phyloP scores from a whole-genome alignment of 768 basidiomycete genomes.

The Mycena maculata region DNA sequence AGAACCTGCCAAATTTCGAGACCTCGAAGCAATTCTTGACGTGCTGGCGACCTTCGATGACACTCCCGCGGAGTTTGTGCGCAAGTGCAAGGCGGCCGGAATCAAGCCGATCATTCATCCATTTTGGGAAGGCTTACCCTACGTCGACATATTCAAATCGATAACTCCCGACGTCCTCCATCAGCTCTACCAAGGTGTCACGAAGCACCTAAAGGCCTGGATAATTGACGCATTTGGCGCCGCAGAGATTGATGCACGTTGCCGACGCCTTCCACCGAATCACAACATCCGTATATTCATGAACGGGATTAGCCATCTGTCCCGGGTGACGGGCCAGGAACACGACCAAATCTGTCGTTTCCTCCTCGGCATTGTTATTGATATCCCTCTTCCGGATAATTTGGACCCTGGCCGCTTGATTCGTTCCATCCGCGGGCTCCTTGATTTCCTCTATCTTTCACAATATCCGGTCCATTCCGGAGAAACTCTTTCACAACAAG shows the following conservation, averaged over 20 bases:
- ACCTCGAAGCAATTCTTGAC: slow-evolving; percentile 34
- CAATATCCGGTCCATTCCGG: neutral
- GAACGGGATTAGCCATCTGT: too few relatives aligned
- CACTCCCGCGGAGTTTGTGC: slow-evolving; percentile 27
- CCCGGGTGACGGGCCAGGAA: too few relatives aligned
- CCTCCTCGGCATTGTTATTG: neutral
- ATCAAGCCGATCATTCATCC: slow-evolving; percentile 26
- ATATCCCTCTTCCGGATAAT: neutral
- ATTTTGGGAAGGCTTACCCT: slow-evolving; percentile 5
- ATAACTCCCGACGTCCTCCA: slow-evolving; percentile 9
- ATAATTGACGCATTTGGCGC: neutral
- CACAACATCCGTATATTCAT: neutral
- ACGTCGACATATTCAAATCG: neutral
- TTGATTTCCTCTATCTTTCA: neutral
- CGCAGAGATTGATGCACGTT: neutral
- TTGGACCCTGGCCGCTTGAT: neutral
- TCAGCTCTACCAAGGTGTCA: slow-evolving; percentile 4
- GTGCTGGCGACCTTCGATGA: slow-evolving; percentile 42
- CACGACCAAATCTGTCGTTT: too few relatives aligned
- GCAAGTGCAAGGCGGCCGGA: slow-evolving; percentile 33
- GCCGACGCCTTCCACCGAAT: neutral
- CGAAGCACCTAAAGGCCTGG: neutral
- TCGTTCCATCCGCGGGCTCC: neutral
- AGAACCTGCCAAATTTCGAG: slow-evolving; percentile 24
- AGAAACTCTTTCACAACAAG: neutral